phyloP scores from a whole-genome alignment of 805 yeast species.

The Candida sonorensis region DNA sequence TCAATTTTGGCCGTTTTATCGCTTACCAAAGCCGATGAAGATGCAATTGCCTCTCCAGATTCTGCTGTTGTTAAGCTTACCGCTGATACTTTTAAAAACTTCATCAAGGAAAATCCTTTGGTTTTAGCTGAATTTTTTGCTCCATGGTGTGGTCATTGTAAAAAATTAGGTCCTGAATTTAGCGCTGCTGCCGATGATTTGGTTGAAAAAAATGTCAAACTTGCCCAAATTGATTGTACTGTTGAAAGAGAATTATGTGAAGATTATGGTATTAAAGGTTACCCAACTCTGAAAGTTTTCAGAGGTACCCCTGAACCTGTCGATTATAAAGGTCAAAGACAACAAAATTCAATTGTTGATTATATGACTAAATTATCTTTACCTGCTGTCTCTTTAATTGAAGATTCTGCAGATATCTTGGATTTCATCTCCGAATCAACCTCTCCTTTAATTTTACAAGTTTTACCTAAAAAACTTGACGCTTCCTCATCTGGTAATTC shows the following conservation, averaged over 20 bases:
- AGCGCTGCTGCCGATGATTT: conserved; percentile 63
- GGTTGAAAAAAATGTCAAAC: conserved; percentile 53
- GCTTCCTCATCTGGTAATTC: conserved; percentile 37
- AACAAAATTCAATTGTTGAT: conserved; percentile 66
- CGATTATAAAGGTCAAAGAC: conserved; percentile 83
- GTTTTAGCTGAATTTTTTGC: conserved; percentile 87
- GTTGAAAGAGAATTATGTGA: conserved; percentile 67
- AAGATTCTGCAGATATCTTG: conserved; percentile 42
- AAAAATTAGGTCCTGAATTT: conserved; percentile 76
- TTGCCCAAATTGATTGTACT: conserved; percentile 85
- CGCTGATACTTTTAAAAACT: conserved; percentile 54
- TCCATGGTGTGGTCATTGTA: conserved; percentile 98
- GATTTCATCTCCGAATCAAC: conserved; percentile 37
- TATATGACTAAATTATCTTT: conserved; percentile 77
- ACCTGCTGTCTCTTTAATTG: conserved; percentile 61
- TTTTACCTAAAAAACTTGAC: conserved; percentile 27
- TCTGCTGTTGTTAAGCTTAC: conserved; percentile 83
- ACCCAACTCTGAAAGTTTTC: conserved; percentile 78
- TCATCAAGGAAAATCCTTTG: conserved; percentile 64
- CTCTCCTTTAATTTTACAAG: conserved; percentile 53
- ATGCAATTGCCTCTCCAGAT: conserved; percentile 71
- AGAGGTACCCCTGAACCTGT: conserved; percentile 43
- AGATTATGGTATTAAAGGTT: conserved; percentile 65
- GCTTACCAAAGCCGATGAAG: conserved; percentile 32
- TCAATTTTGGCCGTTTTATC: conserved; percentile 33